Evolutionary conservation across 192 early-diverging fungal genomes (phyloP).

Genomic region (Dissophora globulifera): DNA sequence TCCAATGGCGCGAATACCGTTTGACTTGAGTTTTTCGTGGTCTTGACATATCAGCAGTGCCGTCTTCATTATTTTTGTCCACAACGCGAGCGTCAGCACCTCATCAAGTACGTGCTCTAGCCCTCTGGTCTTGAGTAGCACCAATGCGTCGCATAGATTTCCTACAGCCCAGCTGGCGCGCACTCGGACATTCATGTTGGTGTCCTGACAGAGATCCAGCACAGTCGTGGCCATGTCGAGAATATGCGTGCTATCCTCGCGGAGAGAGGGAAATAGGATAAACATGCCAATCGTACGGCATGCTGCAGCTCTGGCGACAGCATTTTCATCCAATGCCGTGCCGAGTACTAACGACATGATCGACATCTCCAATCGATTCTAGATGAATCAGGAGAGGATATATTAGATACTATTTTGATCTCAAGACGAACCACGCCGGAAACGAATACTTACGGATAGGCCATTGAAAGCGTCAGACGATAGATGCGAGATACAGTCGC

Average conservation of each 20-base stretch:
- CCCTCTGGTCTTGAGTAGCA: constrained; percentile 43
- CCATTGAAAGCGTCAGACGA: constrained; percentile 51
- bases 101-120: constrained; percentile 48
- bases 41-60: constrained; percentile 66
- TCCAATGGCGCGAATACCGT: constrained; percentile 77
- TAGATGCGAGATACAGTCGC: constrained; percentile 62
- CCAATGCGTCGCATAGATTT: constrained; percentile 73
- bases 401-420: no score
- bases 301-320: constrained; percentile 66
- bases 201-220: constrained; percentile 61
- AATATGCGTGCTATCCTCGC: constrained; percentile 69
- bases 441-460: constrained; percentile 56
- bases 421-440: no score
- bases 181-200: constrained; percentile 68
- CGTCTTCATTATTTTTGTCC: constrained; percentile 57
- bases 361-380: constrained; percentile 51
- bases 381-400: no score
- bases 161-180: constrained; percentile 83
- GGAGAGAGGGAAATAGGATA: constrained; percentile 63
- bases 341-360: constrained; percentile 57
- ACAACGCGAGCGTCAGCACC: constrained; percentile 54
- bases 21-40: constrained; percentile 81
- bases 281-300: constrained; percentile 74
- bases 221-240: constrained; percentile 65
- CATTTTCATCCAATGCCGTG: constrained; percentile 62